Evolutionary conservation across 202 grass and related monocot genomes (phyloP), one percentile per base, ranked within the genome.

Genomic region (Schoenoplectus triqueter): DNA sequence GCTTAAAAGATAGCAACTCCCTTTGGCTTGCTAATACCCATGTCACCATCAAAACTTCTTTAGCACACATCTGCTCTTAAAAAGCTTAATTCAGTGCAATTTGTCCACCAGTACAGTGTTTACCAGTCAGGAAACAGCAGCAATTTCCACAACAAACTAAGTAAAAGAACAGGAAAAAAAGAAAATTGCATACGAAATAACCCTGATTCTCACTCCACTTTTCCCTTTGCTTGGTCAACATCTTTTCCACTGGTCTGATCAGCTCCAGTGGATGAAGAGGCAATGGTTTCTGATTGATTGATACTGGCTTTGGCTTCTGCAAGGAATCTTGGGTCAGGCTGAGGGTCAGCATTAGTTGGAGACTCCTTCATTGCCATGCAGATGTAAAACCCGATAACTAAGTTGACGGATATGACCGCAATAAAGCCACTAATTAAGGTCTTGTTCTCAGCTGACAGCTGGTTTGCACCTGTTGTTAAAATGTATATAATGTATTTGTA

Each of bases 361-460:
- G 88, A 85, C 50, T 98, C 92, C 89, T 93, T 95, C 89, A 98
- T 93, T 2, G 95, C 95, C 88, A 95, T 90, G 67, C 87, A 92
- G 66, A 98, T 98, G 79, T 98, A 98, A 15, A 88, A 88, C 13
- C 87, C 88, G 0, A 98, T 98, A 65, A 98, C 91, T 39, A 98
- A 40, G 84, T 95, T 98, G 59, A 98, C 87, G 0, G 92, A 95
- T 84, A 98, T 88, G 74, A 98, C 91, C 17, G 95, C 95, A 49
- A 98, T 85, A 83, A 95, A 98, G 57, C 92, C 95, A 39, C 95
- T 95, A 45, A 87, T 50, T 39, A 98, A 84, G 48, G 95, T 98
- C 44, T 93, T 90, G 0, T 87, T 47, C 0, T 91, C 89, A 20
- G 92, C 86, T 17, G 95, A 95, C 66, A 98, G 86, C 81, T 89